Base-by-base conservation (phyloP, 2,329 filamentous ascomycete species). In the Aspergillus melleus region DNA sequence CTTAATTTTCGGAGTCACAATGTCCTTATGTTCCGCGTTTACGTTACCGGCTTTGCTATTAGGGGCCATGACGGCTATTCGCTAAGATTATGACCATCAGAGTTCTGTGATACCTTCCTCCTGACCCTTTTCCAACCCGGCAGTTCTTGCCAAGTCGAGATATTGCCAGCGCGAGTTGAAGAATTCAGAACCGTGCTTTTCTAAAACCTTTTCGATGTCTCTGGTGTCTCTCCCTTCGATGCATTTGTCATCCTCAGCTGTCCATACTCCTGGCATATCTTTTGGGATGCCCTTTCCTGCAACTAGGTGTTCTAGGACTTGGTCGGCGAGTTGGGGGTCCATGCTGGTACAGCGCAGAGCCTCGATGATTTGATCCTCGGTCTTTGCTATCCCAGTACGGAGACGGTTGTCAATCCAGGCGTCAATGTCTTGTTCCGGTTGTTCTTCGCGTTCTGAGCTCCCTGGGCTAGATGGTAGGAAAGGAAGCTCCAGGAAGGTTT, bases 201-300 rank as follows among this genome's bases (percentile, higher is more conserved):
- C 61, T 54, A 77, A 53, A 26, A 80, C 64, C 39, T 67, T 68
- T 42, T 74, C 60, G 22, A 81, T 70, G 2, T 61, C 68, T 19
- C 71, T 70, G 26, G 63, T 66, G 63, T 80, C 70, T 3, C 46
- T 49, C 9, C 71, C 73, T 42, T 74, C 64, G 32, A 81, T 56
- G 22, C 67, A 67, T 30, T 69, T 61, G 58, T 83, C 81, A 58
- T 83, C 81, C 44, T 76, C 70, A 10, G 72, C 61, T 6, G 80
- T 82, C 81, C 81, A 83, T 19, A 82, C 76, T 4, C 81, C 81
- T 16, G 62, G 72, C 56, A 78, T 73, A 54, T 79, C 61, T 12
- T 68, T 55, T 0, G 81, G 80, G 20, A 82, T 72, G 1, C 63
- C 66, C 16, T 74, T 67, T 4, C 74, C 74, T 24, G 64, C 63